Evolutionary conservation across 257 asterid species (phyloP).

Genomic region (Salvia rosmarinus): DNA sequence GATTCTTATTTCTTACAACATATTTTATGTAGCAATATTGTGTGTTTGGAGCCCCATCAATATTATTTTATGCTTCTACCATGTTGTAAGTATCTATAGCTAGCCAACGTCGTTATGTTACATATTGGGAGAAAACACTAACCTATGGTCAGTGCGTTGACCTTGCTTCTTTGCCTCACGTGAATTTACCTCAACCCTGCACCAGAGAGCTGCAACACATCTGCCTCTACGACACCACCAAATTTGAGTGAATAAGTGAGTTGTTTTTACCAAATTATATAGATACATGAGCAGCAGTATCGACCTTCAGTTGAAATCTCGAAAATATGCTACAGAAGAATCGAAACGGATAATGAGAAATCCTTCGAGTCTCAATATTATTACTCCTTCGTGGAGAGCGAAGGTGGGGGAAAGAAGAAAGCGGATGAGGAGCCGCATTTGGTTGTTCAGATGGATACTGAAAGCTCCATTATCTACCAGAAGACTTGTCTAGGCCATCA

Average conservation of each 20-base stretch:
- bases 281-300: slow-evolving; percentile 67
- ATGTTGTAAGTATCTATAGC: slow-evolving; percentile 68
- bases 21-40: neutral
- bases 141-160: slow-evolving; percentile 40
- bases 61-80: too few relatives aligned
- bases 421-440: slow-evolving; percentile 57
- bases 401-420: slow-evolving; percentile 53
- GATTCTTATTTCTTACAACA: neutral
- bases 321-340: slow-evolving; percentile 65
- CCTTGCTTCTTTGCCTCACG: slow-evolving; percentile 41
- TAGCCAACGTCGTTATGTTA: slow-evolving; percentile 82
- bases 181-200: slow-evolving; percentile 57
- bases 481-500: slow-evolving; percentile 69
- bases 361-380: slow-evolving; percentile 53
- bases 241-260: neutral
- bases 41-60: too few relatives aligned
- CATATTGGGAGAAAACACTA: slow-evolving; percentile 65
- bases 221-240: slow-evolving; percentile 62
- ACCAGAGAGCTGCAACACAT: slow-evolving; percentile 62
- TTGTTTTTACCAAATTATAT: neutral
- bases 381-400: slow-evolving; percentile 61
- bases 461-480: slow-evolving; percentile 63
- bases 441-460: slow-evolving; percentile 88
- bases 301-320: slow-evolving; percentile 63
- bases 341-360: slow-evolving; percentile 47